Base-by-base conservation (phyloP, 108 stramenopile species). In the Cyclotella sp. region DNA sequence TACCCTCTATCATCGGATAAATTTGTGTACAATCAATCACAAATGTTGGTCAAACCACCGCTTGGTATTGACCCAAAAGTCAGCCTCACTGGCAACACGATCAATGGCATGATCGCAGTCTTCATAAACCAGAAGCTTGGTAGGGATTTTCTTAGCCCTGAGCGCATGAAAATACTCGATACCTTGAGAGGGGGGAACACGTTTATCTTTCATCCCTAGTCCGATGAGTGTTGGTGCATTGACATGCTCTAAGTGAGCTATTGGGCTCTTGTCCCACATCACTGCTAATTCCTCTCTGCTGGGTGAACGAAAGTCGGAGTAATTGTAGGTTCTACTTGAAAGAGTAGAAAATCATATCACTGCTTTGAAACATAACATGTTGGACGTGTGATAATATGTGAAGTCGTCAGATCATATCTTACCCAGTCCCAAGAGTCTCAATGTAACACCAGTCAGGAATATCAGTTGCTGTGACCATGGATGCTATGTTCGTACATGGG, bases 401-500 rank as follows among this genome's bases (percentile, higher is more conserved):
- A 63, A 63, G 13, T 13, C 16, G 5, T 34, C 9, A 21, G 2
- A 63, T 2, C 4, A 63, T 3, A n/a, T 30, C 76, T 77, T 28
- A 77, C 77, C 77, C 77, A 30, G 42, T 40, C 7, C 94, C 94
- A 39, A 94, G 51, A 16, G 83, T 76, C 77, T 98, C 96, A 19
- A 89, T 85, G 58, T 84, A 87, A 63, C 91, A 95, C 97, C 97
- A 97, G 68, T 97, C 98, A 29, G 96, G 95, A 80, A 98, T 98
- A 75, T 98, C 98, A 18, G 95, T 95, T 10, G 84, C 68, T 26
- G 91, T 93, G 11, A 86, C 81, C 97, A 97, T 97, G 39, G 84
- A 64, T 10, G 97, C 90, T 44, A 98, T 88, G 72, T 98, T 95
- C 26, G 91, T 95, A 16, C 96, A 97, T 19, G 98, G 98, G 76